Conservation (phyloP, 192 early-diverging fungal species). For the Backusella luteola region DNA sequence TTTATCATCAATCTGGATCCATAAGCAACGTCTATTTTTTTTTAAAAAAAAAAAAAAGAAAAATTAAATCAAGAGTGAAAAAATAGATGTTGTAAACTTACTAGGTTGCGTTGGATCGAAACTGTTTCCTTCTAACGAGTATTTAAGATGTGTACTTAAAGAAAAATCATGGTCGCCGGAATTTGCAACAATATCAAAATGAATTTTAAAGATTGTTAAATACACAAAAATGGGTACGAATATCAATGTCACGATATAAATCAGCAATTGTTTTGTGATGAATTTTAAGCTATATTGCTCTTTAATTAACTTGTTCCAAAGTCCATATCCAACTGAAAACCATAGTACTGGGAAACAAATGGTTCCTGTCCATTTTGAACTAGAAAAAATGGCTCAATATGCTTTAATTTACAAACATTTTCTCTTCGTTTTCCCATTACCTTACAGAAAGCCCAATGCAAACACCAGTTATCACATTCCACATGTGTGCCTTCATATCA, state of each 20-base stretch:
- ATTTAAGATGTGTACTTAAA: constrained; percentile 87
- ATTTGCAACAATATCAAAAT: constrained; percentile 75
- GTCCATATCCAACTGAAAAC: constrained; percentile 71
- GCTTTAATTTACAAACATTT: not conserved
- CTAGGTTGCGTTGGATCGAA: constrained; percentile 46
- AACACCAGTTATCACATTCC: constrained; percentile 70
- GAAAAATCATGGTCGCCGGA: constrained; percentile 90
- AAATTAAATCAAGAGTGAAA: not conserved
- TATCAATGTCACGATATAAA: constrained; percentile 62
- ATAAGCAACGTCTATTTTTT: constrained; percentile 60
- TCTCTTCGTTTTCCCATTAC: not conserved
- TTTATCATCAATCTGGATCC: constrained; percentile 63
- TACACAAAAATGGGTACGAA: constrained; percentile 79
- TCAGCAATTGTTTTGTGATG: not conserved
- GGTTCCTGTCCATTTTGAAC: constrained; percentile 93
- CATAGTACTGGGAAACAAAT: constrained; percentile 85
- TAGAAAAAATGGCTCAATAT: constrained; percentile 6
- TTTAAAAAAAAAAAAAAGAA: not conserved
- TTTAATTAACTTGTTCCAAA: constrained; percentile 82
- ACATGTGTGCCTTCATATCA: not conserved
- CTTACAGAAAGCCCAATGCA: constrained; percentile 61
- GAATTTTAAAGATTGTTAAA: constrained; percentile 82
- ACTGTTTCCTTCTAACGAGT: constrained; percentile 72
- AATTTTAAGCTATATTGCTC: constrained; percentile 39
- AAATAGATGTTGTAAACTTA: constrained; percentile 20